A percentile compares a stretch with the other conserved stretches of the same genome.
Conservation (phyloP, 805 yeast species). For the Nakazawaea ishiwadae region DNA sequence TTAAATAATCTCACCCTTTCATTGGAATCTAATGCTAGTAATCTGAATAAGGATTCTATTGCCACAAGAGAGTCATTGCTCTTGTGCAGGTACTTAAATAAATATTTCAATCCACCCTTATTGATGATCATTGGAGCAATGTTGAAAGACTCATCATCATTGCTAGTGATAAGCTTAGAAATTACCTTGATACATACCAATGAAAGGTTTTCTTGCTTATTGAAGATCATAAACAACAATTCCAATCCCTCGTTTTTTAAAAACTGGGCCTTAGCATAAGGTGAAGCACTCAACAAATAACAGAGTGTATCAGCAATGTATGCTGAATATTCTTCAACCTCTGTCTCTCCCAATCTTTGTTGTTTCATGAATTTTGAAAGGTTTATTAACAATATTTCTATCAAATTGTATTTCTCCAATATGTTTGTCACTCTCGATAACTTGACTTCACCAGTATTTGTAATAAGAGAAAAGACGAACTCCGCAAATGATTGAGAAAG, state of each 20-base stretch:
- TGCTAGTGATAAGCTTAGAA: not conserved
- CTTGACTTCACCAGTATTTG: constrained; percentile 2
- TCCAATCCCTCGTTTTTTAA: constrained; percentile 14
- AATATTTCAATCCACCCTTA: constrained; percentile 10
- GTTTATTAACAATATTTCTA: constrained; percentile 4
- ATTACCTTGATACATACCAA: constrained; percentile 2
- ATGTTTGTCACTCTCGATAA: not conserved
- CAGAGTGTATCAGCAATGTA: constrained; percentile 16
- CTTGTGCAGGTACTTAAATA: constrained; percentile 9
- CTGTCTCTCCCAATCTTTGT: not conserved
- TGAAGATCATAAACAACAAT: constrained; percentile 6
- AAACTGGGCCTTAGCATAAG: constrained; percentile 11
- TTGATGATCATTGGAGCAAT: constrained; percentile 4
- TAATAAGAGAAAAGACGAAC: not conserved
- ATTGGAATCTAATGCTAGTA: constrained; percentile 11
- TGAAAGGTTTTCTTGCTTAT: no score
- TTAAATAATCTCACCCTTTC: constrained; percentile 11
- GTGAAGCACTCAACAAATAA: constrained; percentile 13
- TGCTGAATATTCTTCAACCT: constrained; percentile 8
- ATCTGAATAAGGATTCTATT: constrained; percentile 7
- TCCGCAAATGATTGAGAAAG: constrained; percentile 2
- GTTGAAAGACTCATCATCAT: constrained; percentile 2
- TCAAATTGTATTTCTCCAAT: constrained; percentile 1
- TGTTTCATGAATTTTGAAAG: constrained; percentile 8
- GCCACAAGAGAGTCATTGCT: not conserved